These are phyloP conservation scores for Debaryomyces sp. DNA, from an alignment of 1,139 yeast species.

Conservation along the genomic window DNA sequence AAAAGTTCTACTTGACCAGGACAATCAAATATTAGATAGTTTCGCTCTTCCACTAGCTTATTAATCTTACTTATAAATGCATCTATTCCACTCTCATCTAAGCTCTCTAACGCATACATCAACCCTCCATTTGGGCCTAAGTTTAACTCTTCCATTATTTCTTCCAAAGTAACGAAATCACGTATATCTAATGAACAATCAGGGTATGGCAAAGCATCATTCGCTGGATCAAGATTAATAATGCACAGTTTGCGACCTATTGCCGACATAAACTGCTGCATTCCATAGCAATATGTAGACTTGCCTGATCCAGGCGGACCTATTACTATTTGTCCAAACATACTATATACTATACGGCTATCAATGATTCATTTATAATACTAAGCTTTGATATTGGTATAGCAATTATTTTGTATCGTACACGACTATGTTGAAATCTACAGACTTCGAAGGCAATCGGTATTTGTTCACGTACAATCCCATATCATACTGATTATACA, in stretches of 20 bases:
- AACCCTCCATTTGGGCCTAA: conserved; percentile 96
- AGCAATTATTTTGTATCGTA: not conserved
- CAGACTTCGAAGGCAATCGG: conserved; percentile 6
- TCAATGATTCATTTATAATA: not conserved
- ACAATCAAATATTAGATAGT: conserved; percentile 87
- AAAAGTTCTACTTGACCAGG: conserved; percentile 56
- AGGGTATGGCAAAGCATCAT: conserved; percentile 79
- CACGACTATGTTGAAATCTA: conserved; percentile 6
- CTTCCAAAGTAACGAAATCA: conserved; percentile 84
- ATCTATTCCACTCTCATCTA: conserved; percentile 49
- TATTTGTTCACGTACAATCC: not conserved
- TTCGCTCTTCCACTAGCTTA: conserved; percentile 56
- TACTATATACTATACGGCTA: conserved; percentile 11
- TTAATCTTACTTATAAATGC: conserved; percentile 61
- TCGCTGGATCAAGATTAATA: conserved; percentile 93
- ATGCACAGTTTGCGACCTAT: conserved; percentile 87
- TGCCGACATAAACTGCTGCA: conserved; percentile 88
- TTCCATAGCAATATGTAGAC: conserved; percentile 91
- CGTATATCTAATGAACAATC: conserved; percentile 80
- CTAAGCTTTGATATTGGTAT: not conserved
- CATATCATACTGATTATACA: not conserved
- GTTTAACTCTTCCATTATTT: conserved; percentile 80
- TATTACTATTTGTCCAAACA: conserved; percentile 88
- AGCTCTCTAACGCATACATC: conserved; percentile 81
- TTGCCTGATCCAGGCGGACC: conserved; percentile 99